Conservation (phyloP, 257 asterid species). For the Plantago major region DNA sequence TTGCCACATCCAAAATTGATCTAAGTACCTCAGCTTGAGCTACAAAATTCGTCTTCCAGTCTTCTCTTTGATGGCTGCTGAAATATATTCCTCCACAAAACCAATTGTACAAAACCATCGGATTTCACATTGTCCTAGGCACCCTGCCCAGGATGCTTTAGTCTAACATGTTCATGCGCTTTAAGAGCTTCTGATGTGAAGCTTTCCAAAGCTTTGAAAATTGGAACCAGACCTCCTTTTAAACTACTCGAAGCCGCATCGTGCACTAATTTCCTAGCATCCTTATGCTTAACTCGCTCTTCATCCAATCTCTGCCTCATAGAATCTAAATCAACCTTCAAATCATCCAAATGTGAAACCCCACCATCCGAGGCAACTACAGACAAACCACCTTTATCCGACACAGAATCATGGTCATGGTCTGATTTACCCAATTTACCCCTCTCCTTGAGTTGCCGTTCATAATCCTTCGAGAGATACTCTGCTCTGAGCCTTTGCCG, state of each 20-base stretch:
- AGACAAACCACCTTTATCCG: conserved; percentile 37
- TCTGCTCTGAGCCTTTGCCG: conserved; percentile 79
- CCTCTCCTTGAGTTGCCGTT: conserved; percentile 42
- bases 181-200: conserved; percentile 69
- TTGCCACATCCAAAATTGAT: too few relatives aligned
- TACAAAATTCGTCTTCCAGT: conserved; percentile 28
- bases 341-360: conserved; percentile 56
- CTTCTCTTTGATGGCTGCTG: conserved; percentile 9
- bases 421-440: conserved; percentile 21
- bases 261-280: conserved; percentile 69
- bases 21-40: conserved; percentile 15
- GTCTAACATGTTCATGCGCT: conserved; percentile 77
- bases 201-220: conserved; percentile 84
- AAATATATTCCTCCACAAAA: neutral
- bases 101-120: too few relatives aligned
- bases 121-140: conserved; percentile 7
- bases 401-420: conserved; percentile 33
- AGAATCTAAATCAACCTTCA: conserved; percentile 79
- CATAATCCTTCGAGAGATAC: conserved; percentile 52
- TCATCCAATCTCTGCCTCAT: conserved; percentile 54
- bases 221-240: conserved; percentile 84
- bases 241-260: conserved; percentile 87
- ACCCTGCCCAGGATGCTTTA: conserved; percentile 31
- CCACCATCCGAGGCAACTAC: conserved; percentile 60
- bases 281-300: conserved; percentile 80